These are phyloP conservation scores for Salix purpurea DNA, from an alignment of 345 rosid species.

Conservation along the genomic window DNA sequence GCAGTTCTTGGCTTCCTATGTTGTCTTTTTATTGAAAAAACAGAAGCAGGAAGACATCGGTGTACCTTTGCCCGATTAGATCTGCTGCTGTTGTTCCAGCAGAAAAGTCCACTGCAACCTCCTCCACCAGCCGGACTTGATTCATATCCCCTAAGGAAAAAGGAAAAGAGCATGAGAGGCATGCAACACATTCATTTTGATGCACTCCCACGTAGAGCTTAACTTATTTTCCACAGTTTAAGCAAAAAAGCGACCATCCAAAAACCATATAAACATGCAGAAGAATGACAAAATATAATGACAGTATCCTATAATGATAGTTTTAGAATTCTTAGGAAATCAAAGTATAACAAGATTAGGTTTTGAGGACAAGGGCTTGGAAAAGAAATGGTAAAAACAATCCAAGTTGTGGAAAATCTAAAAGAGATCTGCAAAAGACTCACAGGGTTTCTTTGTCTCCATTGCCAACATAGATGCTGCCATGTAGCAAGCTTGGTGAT, in stretches of 20 bases:
- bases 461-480: slow-evolving; percentile 37
- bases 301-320: background rate
- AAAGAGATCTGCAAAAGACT: slow-evolving; percentile 35
- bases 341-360: background rate
- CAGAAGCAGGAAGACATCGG: background rate
- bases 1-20: background rate
- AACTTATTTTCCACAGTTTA: background rate
- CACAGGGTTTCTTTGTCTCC: slow-evolving; percentile 73
- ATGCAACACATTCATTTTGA: background rate
- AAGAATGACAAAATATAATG: background rate
- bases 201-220: background rate
- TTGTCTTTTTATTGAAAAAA: background rate
- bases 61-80: slow-evolving; percentile 57
- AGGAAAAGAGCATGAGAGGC: slow-evolving; percentile 4
- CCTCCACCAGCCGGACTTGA: slow-evolving; percentile 60
- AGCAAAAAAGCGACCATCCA: background rate
- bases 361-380: background rate
- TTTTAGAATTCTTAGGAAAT: background rate
- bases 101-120: slow-evolving; percentile 77
- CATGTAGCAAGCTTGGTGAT: slow-evolving; percentile 86
- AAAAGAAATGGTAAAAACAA: background rate
- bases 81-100: slow-evolving; percentile 61
- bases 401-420: background rate
- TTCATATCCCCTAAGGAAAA: slow-evolving; percentile 65
- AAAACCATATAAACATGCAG: background rate